These are phyloP conservation scores for Plasmodium malariae DNA, from an alignment of 169 alveolate genomes.

Conservation along the genomic window DNA sequence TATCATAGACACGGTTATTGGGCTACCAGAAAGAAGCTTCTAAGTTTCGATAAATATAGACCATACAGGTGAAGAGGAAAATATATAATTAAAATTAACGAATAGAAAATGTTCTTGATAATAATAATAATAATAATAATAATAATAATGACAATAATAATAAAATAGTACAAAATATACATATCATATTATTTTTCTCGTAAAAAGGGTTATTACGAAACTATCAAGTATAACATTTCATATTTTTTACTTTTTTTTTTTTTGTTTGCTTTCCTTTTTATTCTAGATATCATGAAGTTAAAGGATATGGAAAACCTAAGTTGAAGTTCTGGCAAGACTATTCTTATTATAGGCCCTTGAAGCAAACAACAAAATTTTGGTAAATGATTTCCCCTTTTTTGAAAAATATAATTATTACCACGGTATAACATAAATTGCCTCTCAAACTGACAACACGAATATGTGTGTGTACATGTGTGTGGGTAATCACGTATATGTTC, in stretches of 20 bases:
- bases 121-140: no score
- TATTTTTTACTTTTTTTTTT: not conserved
- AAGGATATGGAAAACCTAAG: constrained; percentile 87
- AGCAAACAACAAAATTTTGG: constrained; percentile 87
- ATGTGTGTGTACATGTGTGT: no score
- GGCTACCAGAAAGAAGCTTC: constrained; percentile 91
- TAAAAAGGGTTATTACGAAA: no score
- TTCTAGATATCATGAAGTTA: constrained; percentile 89
- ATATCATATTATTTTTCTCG: no score
- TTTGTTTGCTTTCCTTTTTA: not conserved
- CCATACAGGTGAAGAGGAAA: constrained; percentile 82
- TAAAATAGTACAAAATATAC: no score
- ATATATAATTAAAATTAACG: no score
- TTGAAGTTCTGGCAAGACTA: constrained; percentile 87
- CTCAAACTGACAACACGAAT: no score
- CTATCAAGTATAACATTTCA: no score
- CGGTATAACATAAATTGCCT: not conserved
- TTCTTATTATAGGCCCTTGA: constrained; percentile 85
- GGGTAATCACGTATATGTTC: no score
- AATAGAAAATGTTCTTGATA: no score
- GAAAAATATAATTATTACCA: no score
- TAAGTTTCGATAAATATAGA: constrained; percentile 87
- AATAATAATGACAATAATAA: no score
- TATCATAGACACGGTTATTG: constrained; percentile 92
- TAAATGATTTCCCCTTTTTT: constrained; percentile 9